Evolutionary conservation across 2,329 filamentous ascomycete genomes (phyloP).

Genomic region (Thyridium curvatum): DNA sequence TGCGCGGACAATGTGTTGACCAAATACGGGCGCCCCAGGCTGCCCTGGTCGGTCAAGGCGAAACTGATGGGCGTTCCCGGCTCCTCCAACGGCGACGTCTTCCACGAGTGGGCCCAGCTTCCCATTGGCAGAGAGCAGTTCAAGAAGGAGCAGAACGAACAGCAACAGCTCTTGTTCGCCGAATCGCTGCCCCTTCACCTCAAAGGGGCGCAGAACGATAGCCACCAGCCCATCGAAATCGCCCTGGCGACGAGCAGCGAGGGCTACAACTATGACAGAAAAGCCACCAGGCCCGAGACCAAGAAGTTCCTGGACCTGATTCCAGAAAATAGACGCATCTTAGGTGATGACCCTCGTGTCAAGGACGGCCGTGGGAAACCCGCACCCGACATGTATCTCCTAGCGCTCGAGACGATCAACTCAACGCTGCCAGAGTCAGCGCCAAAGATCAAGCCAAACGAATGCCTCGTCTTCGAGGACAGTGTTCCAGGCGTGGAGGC

Average conservation of each 20-base stretch:
- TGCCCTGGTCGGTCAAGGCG: slow-evolving; percentile 64
- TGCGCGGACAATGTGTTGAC: slow-evolving; percentile 57
- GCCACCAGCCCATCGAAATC: slow-evolving; percentile 38
- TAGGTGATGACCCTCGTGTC: slow-evolving; percentile 63
- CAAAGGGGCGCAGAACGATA: slow-evolving; percentile 13
- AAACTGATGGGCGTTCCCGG: slow-evolving; percentile 61
- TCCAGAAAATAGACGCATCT: slow-evolving; percentile 44
- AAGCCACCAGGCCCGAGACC: slow-evolving; percentile 35
- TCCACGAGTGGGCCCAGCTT: slow-evolving; percentile 62
- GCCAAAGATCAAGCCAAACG: slow-evolving; percentile 47
- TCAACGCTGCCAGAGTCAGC: slow-evolving; percentile 40
- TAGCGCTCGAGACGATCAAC: slow-evolving; percentile 62
- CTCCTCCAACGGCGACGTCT: slow-evolving; percentile 43
- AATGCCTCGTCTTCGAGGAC: no score
- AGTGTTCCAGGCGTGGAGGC: slow-evolving; percentile 66
- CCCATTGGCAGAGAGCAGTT: slow-evolving; percentile 48
- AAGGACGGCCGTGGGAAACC: slow-evolving; percentile 60
- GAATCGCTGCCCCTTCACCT: slow-evolving; percentile 45
- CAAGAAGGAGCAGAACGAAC: slow-evolving; percentile 18
- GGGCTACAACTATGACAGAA: slow-evolving; percentile 52
- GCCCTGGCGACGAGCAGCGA: slow-evolving; percentile 63
- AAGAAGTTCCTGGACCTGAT: slow-evolving; percentile 32
- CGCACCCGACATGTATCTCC: slow-evolving; percentile 65
- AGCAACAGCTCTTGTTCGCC: slow-evolving; percentile 55
- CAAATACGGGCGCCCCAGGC: slow-evolving; percentile 50